These are phyloP conservation scores for Agaricus blazei DNA, from an alignment of 768 basidiomycete genomes.

Conservation along the genomic window DNA sequence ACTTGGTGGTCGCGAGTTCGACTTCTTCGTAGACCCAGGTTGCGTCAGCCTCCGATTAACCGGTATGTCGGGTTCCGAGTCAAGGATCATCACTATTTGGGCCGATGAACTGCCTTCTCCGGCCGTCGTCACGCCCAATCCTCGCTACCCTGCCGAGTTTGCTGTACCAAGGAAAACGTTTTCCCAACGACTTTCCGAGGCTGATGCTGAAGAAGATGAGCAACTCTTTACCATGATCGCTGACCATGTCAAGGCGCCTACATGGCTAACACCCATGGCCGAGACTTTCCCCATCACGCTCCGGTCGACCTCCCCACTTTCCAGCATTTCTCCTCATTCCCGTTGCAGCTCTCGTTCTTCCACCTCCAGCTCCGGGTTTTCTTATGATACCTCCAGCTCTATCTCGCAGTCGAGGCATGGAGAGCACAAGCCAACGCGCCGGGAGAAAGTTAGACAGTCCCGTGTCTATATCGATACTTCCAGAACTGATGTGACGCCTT, in stretches of 20 bases:
- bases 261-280: slow-evolving; percentile 63
- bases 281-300: slow-evolving; percentile 50
- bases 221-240: slow-evolving; percentile 72
- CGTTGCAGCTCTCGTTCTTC: slow-evolving; percentile 69
- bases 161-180: slow-evolving; percentile 45
- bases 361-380: slow-evolving; percentile 61
- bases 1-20: slow-evolving; percentile 67
- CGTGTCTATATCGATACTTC: slow-evolving; percentile 70
- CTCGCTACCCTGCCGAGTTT: slow-evolving; percentile 18
- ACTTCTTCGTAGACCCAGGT: slow-evolving; percentile 79
- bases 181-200: slow-evolving; percentile 69
- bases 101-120: slow-evolving; percentile 43
- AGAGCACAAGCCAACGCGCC: slow-evolving; percentile 51
- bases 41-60: slow-evolving; percentile 63
- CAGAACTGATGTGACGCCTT: slow-evolving; percentile 78
- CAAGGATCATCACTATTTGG: slow-evolving; percentile 61
- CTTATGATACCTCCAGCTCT: slow-evolving; percentile 48
- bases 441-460: slow-evolving; percentile 63
- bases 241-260: slow-evolving; percentile 61
- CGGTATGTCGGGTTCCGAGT: slow-evolving; percentile 19
- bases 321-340: slow-evolving; percentile 56
- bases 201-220: slow-evolving; percentile 68
- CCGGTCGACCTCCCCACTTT: slow-evolving; percentile 56
- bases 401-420: slow-evolving; percentile 27
- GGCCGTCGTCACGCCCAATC: slow-evolving; percentile 18